These are phyloP conservation scores for Puccinellia tenuiflora DNA, from an alignment of 176 grass and related monocot species.

Conservation along the genomic window DNA sequence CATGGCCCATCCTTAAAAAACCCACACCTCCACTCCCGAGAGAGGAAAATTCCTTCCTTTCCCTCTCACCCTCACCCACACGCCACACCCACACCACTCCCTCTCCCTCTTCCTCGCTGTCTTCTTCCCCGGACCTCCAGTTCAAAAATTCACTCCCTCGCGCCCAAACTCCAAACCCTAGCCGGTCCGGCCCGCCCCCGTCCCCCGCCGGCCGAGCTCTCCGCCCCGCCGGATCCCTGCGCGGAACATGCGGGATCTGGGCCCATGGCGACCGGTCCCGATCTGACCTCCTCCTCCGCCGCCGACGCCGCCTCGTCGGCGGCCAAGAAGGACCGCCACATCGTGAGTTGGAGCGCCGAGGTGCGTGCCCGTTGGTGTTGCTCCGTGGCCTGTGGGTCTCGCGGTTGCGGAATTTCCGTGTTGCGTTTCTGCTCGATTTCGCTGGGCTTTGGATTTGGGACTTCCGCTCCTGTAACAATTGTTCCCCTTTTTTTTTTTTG, in stretches of 20 bases:
- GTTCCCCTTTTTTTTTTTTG: neutral
- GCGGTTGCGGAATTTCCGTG: neutral
- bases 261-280: slow-evolving; percentile 50
- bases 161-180: slow-evolving; percentile 44
- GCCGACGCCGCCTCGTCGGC: slow-evolving; percentile 1
- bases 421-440: neutral
- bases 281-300: slow-evolving; percentile 40
- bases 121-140: neutral
- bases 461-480: neutral
- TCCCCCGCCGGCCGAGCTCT: neutral
- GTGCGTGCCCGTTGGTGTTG: neutral
- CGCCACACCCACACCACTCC: neutral
- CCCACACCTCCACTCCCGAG: neutral
- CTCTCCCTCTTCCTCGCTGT: neutral
- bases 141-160: slow-evolving; percentile 46
- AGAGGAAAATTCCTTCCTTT: slow-evolving; percentile 3
- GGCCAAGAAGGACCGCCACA: slow-evolving; percentile 81
- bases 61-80: neutral
- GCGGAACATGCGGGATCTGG: slow-evolving; percentile 54
- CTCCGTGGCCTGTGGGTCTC: neutral
- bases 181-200: neutral
- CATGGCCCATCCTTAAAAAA: slow-evolving; percentile 25
- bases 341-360: slow-evolving; percentile 79
- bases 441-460: neutral
- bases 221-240: neutral